Percentiles rank a stretch among this genome's conserved stretches.
These are phyloP conservation scores for Clitocybe nebularis DNA, from an alignment of 1,284 basidiomycete genomes.

Conservation along the genomic window DNA sequence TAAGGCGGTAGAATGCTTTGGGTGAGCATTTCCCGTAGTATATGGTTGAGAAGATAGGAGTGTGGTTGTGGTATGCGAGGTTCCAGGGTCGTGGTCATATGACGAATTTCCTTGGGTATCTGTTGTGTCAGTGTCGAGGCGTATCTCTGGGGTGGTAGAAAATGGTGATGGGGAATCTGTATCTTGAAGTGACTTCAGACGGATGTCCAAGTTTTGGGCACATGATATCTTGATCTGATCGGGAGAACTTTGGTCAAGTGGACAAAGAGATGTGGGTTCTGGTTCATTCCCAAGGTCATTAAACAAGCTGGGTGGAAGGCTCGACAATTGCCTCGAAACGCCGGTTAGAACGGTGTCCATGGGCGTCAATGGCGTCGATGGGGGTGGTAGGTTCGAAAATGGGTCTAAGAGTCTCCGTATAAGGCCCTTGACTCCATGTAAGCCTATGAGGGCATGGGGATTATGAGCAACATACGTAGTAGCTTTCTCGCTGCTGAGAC, in stretches of 20 bases:
- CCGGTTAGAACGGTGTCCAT: constrained; percentile 47
- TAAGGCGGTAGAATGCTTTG: constrained; percentile 59
- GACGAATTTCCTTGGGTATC: constrained; percentile 27
- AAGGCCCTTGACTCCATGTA: constrained; percentile 49
- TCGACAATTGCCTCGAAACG: constrained; percentile 54
- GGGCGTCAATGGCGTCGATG: constrained; percentile 37
- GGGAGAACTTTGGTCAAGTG: constrained; percentile 49
- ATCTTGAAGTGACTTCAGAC: constrained; percentile 45
- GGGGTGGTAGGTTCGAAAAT: constrained; percentile 43
- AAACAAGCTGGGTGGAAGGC: constrained; percentile 52
- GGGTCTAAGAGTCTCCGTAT: constrained; percentile 58
- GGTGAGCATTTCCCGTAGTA: constrained; percentile 45
- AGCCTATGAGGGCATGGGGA: constrained; percentile 1
- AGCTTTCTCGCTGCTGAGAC: constrained; percentile 58
- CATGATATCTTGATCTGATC: constrained; percentile 46
- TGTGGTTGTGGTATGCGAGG: constrained; percentile 26
- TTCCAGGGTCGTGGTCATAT: constrained; percentile 16
- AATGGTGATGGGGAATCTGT: constrained; percentile 16
- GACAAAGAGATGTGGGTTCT: constrained; percentile 41
- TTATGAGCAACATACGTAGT: constrained; percentile 51
- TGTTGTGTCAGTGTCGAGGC: constrained; percentile 36
- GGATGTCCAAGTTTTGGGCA: constrained; percentile 48
- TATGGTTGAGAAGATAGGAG: constrained; percentile 48
- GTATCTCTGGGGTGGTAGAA: constrained; percentile 48
- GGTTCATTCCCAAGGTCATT: constrained; percentile 48